Base-by-base conservation (phyloP, 768 basidiomycete genomes). In the Suillus hirtellus region DNA sequence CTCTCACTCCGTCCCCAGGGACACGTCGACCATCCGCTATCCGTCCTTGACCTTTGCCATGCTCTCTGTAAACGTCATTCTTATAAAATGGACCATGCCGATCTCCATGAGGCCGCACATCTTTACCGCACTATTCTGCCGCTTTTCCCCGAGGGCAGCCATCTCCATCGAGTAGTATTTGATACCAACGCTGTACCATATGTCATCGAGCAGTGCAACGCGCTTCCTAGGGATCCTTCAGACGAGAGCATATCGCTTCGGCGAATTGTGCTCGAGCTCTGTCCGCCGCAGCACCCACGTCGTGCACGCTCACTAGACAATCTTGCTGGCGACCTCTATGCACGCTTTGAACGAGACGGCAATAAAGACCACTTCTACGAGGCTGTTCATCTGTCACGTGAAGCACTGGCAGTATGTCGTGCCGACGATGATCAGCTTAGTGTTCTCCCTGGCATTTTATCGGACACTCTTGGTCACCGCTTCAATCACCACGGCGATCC, bases 181-280 rank as follows among this genome's bases (percentile, higher is more conserved):
- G 52, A n/a, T 19, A 11, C 31, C 31, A 12, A n/a, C 11, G 31
- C 19, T 5, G 17, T 53, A 31, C 24, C 17, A 27, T 17, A 27
- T 19, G 24, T 27, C 24, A 58, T 42, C 38, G 56, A 58, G 24
- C n/a, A 58, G 17, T 42, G 38, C 17, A 42, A 58, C 19, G 24
- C 40, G 42, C 55, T 56, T 27, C 24, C 21, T 10, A 40, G 55
- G 6, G 38, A 40, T 27, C 55, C 55, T 21, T 40, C 24, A 1
- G 55, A 56, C 24, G 55, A 56, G 55, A 56, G 55, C 5, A 40
- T 56, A 56, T 40, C 24, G 38, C 38, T 56, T 40, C 24, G 38
- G 24, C 38, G 38, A 19, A 56, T 27, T 10, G 38, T 56, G 38
- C 15, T 24, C 1, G 24, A 27, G 9, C 38, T 38, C 17, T 56